phyloP scores from a whole-genome alignment of 768 basidiomycete species.

The Calocybe indica region DNA sequence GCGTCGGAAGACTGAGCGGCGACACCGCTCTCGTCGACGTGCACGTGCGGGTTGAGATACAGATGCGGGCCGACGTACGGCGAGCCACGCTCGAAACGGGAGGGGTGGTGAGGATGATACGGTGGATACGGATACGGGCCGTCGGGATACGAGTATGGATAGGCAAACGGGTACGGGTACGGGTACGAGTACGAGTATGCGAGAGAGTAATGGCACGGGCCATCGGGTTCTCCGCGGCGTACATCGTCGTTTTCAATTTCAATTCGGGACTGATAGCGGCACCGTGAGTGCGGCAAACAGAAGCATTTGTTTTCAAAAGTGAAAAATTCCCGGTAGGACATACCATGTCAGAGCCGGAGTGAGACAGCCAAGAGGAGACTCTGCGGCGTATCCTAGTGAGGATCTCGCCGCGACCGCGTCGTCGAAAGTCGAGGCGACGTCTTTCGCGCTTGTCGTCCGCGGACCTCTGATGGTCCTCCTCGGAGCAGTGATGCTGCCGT shows the following conservation, averaged over 20 bases:
- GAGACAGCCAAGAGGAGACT: constrained; percentile 1
- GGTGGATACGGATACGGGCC: no score
- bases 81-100: no score
- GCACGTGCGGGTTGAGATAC: constrained; percentile 1
- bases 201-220: no score
- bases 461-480: no score
- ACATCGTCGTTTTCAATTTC: background rate
- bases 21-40: background rate
- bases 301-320: no score
- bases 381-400: constrained; percentile 3
- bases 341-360: background rate
- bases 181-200: no score
- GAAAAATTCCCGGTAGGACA: background rate
- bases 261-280: background rate
- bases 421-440: background rate
- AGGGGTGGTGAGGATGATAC: no score
- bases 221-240: no score
- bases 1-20: constrained; percentile 1
- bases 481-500: no score
- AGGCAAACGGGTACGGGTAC: no score
- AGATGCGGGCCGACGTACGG: background rate
- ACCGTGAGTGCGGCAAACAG: background rate
- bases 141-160: no score
- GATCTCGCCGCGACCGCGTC: constrained; percentile 2
- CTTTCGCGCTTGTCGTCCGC: no score